Evolutionary conservation across 345 rosid genomes (phyloP).

Genomic region (Lumnitzera racemosa): DNA sequence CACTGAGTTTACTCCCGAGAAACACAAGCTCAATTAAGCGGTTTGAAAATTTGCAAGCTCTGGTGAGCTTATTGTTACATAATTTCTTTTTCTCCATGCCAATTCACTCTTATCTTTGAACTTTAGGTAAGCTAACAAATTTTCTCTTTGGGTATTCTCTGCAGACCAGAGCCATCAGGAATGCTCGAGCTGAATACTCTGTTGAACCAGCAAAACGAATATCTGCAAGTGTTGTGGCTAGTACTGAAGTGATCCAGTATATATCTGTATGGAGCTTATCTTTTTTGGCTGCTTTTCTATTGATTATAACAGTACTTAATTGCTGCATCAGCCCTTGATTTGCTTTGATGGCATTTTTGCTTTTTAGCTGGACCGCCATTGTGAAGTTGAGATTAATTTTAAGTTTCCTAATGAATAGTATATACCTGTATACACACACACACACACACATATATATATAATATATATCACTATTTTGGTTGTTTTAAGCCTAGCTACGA

Average conservation of each 20-base stretch:
- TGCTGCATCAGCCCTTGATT: background rate
- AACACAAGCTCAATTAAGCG: constrained; percentile 44
- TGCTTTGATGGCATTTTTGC: background rate
- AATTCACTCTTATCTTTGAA: no score
- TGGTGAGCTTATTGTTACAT: constrained; percentile 44
- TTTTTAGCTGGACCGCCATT: no score
- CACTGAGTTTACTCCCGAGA: constrained; percentile 70
- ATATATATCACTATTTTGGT: no score
- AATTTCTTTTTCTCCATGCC: background rate
- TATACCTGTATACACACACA: no score
- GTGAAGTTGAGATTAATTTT: no score
- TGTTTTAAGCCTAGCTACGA: no score
- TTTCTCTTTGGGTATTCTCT: constrained; percentile 4
- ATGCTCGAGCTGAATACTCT: constrained; percentile 93
- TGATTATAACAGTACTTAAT: background rate
- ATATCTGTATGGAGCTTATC: constrained; percentile 55
- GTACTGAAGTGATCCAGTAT: constrained; percentile 68
- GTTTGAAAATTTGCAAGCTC: constrained; percentile 82
- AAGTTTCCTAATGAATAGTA: no score
- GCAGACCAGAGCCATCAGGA: constrained; percentile 87
- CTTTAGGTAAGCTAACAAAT: no score
- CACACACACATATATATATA: no score
- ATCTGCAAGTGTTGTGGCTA: constrained; percentile 88
- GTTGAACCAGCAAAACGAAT: constrained; percentile 94
- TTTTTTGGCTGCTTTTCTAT: background rate